Evolutionary conservation across 2,329 filamentous ascomycete genomes (phyloP).

Genomic region (Fusarium tupiense): DNA sequence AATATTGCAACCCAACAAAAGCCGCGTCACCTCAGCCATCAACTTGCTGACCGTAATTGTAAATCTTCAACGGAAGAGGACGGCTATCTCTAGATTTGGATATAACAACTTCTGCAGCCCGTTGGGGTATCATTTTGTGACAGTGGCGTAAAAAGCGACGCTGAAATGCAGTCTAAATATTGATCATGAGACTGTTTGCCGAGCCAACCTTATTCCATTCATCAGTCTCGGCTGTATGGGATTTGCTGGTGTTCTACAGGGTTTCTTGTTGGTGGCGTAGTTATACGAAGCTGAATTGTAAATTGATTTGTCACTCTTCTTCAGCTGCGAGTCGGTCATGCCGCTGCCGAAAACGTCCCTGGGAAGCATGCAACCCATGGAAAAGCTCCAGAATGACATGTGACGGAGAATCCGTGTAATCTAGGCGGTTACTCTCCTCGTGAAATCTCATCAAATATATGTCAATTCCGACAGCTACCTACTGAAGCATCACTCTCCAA

Average conservation of each 20-base stretch:
- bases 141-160: background rate
- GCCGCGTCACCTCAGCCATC: background rate
- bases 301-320: background rate
- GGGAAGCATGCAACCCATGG: accelerated
- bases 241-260: no score
- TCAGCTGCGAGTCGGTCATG: background rate
- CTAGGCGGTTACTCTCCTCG: background rate
- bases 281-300: background rate
- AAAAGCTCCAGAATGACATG: background rate
- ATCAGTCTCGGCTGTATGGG: background rate
- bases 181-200: background rate
- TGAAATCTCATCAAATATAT: background rate
- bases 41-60: accelerated
- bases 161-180: background rate
- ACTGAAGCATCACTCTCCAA: background rate
- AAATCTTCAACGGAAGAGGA: background rate
- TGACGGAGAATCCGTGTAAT: background rate
- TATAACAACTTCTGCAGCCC: no score
- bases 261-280: background rate
- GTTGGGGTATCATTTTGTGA: background rate
- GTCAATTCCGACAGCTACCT: background rate
- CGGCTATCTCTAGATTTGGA: no score
- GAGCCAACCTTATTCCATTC: background rate
- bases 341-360: background rate
- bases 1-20: background rate